These are phyloP conservation scores for Leucosporidium creatinivorum DNA, from an alignment of 768 basidiomycete genomes.

Conservation along the genomic window DNA sequence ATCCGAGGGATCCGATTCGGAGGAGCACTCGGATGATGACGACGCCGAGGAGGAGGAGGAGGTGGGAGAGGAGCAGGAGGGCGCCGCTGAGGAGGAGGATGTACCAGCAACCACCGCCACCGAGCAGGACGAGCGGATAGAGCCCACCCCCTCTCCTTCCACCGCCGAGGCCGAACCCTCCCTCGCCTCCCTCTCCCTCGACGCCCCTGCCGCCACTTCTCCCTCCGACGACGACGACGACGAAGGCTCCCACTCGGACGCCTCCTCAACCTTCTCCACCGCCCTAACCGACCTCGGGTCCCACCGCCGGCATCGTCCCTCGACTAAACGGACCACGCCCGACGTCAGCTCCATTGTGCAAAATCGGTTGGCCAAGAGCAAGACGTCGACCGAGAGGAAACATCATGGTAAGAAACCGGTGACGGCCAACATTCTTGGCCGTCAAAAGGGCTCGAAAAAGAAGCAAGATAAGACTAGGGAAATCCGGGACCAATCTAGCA, in stretches of 20 bases:
- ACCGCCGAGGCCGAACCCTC: not conserved
- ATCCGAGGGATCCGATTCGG: conserved; percentile 45
- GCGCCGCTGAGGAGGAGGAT: not conserved
- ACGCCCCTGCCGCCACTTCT: not conserved
- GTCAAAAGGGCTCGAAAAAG: conserved; percentile 73
- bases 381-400: conserved; percentile 60
- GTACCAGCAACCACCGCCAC: not conserved
- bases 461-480: conserved; percentile 54
- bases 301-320: conserved; percentile 40
- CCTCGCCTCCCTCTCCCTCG: conserved; percentile 6
- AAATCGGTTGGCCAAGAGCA: conserved; percentile 55
- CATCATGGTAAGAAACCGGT: conserved; percentile 68
- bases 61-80: conserved; percentile 26
- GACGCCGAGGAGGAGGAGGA: conserved; percentile 28
- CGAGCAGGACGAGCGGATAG: conserved; percentile 8
- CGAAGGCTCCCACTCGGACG: conserved; percentile 4
- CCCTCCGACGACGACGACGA: not conserved
- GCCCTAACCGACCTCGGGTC: conserved; percentile 1
- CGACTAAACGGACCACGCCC: conserved; percentile 49
- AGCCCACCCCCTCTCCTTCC: not conserved
- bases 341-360: conserved; percentile 51
- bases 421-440: conserved; percentile 48
- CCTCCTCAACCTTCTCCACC: not conserved
- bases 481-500: conserved; percentile 5
- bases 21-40: conserved; percentile 42